Conservation (phyloP, 331 rosid genomes). For the Spiraea crenata region DNA sequence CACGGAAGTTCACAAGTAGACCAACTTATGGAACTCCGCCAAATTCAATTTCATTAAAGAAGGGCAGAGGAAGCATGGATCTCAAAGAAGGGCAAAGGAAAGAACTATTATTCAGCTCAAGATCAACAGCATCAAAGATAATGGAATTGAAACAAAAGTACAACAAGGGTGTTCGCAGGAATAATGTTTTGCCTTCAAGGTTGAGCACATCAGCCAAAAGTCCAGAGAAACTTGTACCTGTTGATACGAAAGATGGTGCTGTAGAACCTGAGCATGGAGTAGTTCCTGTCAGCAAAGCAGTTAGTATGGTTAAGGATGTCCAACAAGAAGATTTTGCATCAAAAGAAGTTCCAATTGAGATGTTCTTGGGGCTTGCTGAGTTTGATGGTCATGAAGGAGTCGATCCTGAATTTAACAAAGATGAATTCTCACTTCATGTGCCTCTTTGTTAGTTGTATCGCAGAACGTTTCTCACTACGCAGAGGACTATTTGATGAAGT, state of each 20-base stretch:
- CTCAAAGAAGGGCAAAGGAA: conserved; percentile 4
- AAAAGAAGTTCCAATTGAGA: conserved; percentile 43
- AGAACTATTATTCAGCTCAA: conserved; percentile 19
- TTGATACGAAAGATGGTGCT: neutral
- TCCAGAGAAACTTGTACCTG: neutral
- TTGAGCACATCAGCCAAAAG: conserved; percentile 22
- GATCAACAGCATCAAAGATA: conserved; percentile 19
- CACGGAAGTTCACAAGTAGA: conserved; percentile 10
- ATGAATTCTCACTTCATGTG: conserved; percentile 25
- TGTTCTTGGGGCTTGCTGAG: conserved; percentile 50
- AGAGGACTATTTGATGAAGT: neutral
- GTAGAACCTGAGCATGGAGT: neutral
- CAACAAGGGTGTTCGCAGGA: neutral
- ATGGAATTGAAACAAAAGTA: conserved; percentile 3
- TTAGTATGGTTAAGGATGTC: neutral
- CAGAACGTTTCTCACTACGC: neutral
- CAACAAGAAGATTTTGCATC: conserved; percentile 17
- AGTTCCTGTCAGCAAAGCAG: neutral
- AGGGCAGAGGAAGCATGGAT: conserved; percentile 6
- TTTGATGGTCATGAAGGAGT: conserved; percentile 55
- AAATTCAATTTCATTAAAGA: neutral
- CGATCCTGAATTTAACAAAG: conserved; percentile 35
- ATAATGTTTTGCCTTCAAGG: conserved; percentile 26
- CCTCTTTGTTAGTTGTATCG: conserved; percentile 9
- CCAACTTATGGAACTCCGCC: neutral